Conservation (phyloP, 768 basidiomycete species). For the Leccinum longicurvipes region DNA sequence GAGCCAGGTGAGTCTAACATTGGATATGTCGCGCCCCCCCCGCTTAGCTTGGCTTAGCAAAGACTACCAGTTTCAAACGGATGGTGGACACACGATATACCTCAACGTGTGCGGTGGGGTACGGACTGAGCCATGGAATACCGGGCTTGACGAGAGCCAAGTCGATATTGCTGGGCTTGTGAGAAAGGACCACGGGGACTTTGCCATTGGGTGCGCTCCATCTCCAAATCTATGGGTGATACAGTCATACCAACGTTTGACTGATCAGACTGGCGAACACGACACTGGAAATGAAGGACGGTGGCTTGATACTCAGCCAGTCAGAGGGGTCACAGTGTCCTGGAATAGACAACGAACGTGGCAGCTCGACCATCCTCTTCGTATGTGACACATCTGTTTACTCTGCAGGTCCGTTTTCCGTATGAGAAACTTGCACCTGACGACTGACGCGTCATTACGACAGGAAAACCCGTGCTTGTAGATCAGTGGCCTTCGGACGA, state of each 20-base stretch:
- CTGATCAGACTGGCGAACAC: constrained; percentile 45
- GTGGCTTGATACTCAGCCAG: constrained; percentile 54
- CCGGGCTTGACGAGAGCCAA: constrained; percentile 44
- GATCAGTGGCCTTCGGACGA: constrained; percentile 63
- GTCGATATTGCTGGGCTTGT: constrained; percentile 62
- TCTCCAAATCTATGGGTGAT: not conserved
- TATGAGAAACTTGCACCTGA: not conserved
- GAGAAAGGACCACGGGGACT: constrained; percentile 59
- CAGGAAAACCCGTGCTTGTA: constrained; percentile 52
- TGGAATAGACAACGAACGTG: constrained; percentile 39
- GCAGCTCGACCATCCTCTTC: constrained; percentile 71
- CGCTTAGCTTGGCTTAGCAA: constrained; percentile 41
- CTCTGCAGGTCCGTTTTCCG: constrained; percentile 39
- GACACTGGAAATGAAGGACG: constrained; percentile 52
- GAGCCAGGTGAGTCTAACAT: constrained; percentile 43
- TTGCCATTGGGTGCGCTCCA: constrained; percentile 61
- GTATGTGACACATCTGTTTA: constrained; percentile 69
- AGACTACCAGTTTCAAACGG: constrained; percentile 57
- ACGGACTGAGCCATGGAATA: constrained; percentile 54
- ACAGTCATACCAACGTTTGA: not conserved
- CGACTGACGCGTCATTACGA: not conserved
- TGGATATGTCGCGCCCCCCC: not conserved
- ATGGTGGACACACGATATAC: constrained; percentile 44
- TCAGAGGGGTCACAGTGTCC: constrained; percentile 65
- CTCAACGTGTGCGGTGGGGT: constrained; percentile 66